Evolutionary conservation across 305 asterid species (phyloP), one percentile per base, ranked within the genome.

Genomic region (Nicotiana rustica): DNA sequence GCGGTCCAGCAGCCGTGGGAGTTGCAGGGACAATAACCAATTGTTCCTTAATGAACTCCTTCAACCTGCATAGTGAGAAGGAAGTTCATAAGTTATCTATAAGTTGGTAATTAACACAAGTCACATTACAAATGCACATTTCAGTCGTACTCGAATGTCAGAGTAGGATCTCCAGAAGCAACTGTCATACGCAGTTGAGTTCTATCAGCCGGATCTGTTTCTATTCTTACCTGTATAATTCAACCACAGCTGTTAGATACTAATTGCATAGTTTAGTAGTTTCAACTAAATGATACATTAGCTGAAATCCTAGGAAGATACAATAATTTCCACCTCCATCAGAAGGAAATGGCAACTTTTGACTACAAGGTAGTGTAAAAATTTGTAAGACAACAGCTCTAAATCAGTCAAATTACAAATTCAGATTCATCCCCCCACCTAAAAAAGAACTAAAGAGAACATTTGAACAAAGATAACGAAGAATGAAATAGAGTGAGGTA

Each of bases 121-220:
- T 77, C 67, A 31, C 52, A 77, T 56, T 56, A 33, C 80, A 77
- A 56, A 56, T 55, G 29, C 55, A 77, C 49, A 56, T 77, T 77
- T 17, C n/a, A 44, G 81, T 77, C 99, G 10, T 94, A 97, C 99
- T 97, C 99, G 3, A 88, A 89, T 81, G 99, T 94, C 71, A 97
- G 93, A 12, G 87, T 82, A 71, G 97, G 94, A 88, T 95, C 99
- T 85, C 99, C 99, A 1, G 99, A 95, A 85, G 99, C 99, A 85
- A 93, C 87, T 3, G 99, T 97, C 92, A 95, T 91, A 14, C 99
- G 97, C 85, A 97, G 82, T 85, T 97, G 99, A 19, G 99, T 93
- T 90, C 99, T 90, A 85, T 97, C 99, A 10, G 99, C 97, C 80
- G 99, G 99, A 89, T 97, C 99, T 52, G 99, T 97, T 93, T 97